phyloP scores from a whole-genome alignment of 345 rosid genomes.

The Boechera divaricarpa region DNA sequence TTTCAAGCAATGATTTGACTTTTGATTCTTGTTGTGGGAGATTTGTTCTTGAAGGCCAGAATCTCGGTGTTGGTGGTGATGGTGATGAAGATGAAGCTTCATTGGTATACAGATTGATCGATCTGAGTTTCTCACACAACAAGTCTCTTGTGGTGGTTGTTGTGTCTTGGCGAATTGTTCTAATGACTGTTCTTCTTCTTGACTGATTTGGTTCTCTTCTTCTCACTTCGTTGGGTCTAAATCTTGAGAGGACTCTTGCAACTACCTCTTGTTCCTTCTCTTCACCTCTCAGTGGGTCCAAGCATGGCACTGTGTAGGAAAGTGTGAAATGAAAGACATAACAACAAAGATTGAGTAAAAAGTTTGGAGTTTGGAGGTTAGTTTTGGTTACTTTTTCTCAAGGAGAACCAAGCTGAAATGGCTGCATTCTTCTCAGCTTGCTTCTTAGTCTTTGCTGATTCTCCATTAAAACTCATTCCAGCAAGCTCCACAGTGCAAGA shows the following conservation, averaged over 20 bases:
- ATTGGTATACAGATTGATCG: slow-evolving; percentile 55
- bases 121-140: slow-evolving; percentile 51
- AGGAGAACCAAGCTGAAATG: slow-evolving; percentile 75
- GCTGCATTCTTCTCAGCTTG: slow-evolving; percentile 90
- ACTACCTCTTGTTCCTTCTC: slow-evolving; percentile 63
- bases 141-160: slow-evolving; percentile 32
- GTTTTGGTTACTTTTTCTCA: slow-evolving; percentile 54
- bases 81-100: slow-evolving; percentile 34
- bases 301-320: slow-evolving; percentile 52
- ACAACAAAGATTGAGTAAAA: too few species aligned
- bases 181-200: slow-evolving; percentile 53
- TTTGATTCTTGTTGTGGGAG: slow-evolving; percentile 37
- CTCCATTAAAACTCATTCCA: slow-evolving; percentile 69
- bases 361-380: slow-evolving; percentile 1
- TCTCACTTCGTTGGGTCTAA: slow-evolving; percentile 58
- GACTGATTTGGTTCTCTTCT: slow-evolving; percentile 57
- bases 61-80: slow-evolving; percentile 46
- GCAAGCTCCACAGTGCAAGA: slow-evolving; percentile 70
- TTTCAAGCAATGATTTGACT: slow-evolving; percentile 47
- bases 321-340: slow-evolving; percentile 8
- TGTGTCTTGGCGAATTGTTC: slow-evolving; percentile 25
- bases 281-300: slow-evolving; percentile 49
- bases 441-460: slow-evolving; percentile 74
- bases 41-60: slow-evolving; percentile 49
- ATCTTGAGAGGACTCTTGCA: slow-evolving; percentile 60